Percentiles rank a stretch among this genome's conserved stretches.
phyloP scores from a whole-genome alignment of 257 asterid genomes.

The Plantago major region DNA sequence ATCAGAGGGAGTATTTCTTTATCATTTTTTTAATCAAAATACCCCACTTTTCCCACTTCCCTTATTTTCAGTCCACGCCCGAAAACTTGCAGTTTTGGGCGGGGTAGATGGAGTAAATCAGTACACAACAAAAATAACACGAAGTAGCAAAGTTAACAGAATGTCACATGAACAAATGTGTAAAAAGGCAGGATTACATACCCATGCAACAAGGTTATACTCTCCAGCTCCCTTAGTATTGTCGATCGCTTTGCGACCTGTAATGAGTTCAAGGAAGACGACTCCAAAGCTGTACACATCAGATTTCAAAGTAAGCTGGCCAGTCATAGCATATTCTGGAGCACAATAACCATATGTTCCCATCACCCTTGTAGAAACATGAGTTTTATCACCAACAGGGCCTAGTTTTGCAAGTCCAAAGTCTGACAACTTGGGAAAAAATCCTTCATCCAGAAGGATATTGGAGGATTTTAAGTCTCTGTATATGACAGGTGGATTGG shows the following conservation, averaged over 20 bases:
- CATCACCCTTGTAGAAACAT: conserved; percentile 97
- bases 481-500: conserved; percentile 67
- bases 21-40: too few species aligned
- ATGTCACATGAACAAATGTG: neutral
- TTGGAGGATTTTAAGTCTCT: conserved; percentile 89
- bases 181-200: conserved; percentile 27
- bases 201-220: conserved; percentile 99
- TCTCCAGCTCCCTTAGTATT: conserved; percentile 67
- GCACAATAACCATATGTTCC: conserved; percentile 99
- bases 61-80: too few species aligned
- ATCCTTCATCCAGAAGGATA: conserved; percentile 89
- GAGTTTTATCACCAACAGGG: conserved; percentile 97
- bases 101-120: too few species aligned
- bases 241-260: conserved; percentile 95
- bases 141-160: too few species aligned
- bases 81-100: too few species aligned
- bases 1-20: too few species aligned
- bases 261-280: conserved; percentile 90
- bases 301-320: conserved; percentile 92
- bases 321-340: conserved; percentile 98
- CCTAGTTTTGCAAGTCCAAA: conserved; percentile 98
- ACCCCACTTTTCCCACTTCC: too few species aligned
- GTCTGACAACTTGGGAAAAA: conserved; percentile 84
- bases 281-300: conserved; percentile 99
- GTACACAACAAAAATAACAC: too few species aligned